Base-by-base conservation (phyloP, 2,329 filamentous ascomycete genomes). In the Verticillium alfalfae region DNA sequence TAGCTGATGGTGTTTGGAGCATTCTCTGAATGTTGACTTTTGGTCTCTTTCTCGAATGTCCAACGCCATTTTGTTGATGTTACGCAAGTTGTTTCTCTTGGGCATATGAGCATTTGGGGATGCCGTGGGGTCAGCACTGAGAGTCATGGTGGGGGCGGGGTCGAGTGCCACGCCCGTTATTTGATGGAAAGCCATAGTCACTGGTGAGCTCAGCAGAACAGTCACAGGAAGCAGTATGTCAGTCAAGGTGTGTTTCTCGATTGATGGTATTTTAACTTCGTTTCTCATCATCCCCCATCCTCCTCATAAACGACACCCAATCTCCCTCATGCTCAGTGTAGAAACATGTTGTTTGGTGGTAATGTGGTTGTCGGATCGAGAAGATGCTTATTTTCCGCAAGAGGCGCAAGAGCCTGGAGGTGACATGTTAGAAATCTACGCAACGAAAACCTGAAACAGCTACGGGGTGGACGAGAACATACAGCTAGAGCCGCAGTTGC, bases 401-500 rank as follows among this genome's bases (percentile, higher is more conserved):
- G 41, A 34, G 41, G 58, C 31, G 58, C 58, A 59, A 59, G 58
- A 59, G 58, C 58, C 57, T 58, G 15, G 12, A 58, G 15, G 12
- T 37, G 6, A n/a, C 7, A 15, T 38, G 55, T 57, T 18, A 57
- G 55, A 13, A 37, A 5, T 38, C 4, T 10, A n/a, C 38, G 55
- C 52, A 56, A 56, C 56, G 49, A 41, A 55, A 59, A 16, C 34
- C 41, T 38, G 31, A 58, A 38, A 49, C 34, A 58, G 34, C 36
- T 26, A 22, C 26, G 49, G 62, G 54, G 57, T 62, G 59, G 55
- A 60, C 49, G 63, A 65, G 58, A 60, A 66, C 58, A 56, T 60
- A 64, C 65, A 66, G 65, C 60, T 60, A 36, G 65, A 60, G 62
- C 65, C 65, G 65, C 65, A 66, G 61, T 66, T 66, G 62, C 65